A percentile compares a stretch with the other conserved stretches of the same genome.
Conservation (phyloP, 2,329 filamentous ascomycete genomes). For the Mariannaea elegans region DNA sequence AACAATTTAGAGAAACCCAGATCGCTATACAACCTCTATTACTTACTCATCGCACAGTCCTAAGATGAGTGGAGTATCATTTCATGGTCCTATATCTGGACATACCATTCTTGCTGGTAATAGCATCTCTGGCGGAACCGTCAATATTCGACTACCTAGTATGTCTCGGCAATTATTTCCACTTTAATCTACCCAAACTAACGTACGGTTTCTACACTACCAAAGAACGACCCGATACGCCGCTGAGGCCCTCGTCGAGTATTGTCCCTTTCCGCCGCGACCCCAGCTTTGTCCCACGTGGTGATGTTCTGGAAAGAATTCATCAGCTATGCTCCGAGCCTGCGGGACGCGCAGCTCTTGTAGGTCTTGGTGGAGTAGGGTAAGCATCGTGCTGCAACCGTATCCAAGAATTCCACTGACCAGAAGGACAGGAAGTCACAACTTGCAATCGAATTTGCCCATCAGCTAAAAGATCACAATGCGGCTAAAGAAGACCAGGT, state of each 20-base stretch:
- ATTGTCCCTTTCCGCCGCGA: slow-evolving; percentile 42
- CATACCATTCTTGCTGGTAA: too few relatives aligned
- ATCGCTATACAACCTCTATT: too few relatives aligned
- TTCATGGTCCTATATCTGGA: too few relatives aligned
- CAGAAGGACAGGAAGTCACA: slow-evolving; percentile 28
- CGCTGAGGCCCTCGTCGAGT: neutral
- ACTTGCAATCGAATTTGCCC: slow-evolving; percentile 48
- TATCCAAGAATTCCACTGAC: neutral
- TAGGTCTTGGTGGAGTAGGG: too few relatives aligned
- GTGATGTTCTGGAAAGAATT: slow-evolving; percentile 37
- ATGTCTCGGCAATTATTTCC: too few relatives aligned
- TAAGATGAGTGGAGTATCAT: too few relatives aligned
- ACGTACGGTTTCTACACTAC: neutral
- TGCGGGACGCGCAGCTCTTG: too few relatives aligned
- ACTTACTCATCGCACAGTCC: too few relatives aligned
- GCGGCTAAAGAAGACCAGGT: slow-evolving; percentile 37
- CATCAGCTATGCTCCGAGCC: slow-evolving; percentile 30
- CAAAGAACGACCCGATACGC: neutral
- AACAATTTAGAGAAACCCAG: too few relatives aligned
- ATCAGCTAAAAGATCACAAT: slow-evolving; percentile 27
- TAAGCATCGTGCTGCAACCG: neutral
- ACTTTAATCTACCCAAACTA: neutral
- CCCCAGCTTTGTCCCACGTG: slow-evolving; percentile 40
- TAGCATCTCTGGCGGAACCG: too few relatives aligned
- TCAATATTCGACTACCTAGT: too few relatives aligned